phyloP scores from a whole-genome alignment of 2,329 filamentous ascomycete species.

The Arthrobotrys sphaeroides region DNA sequence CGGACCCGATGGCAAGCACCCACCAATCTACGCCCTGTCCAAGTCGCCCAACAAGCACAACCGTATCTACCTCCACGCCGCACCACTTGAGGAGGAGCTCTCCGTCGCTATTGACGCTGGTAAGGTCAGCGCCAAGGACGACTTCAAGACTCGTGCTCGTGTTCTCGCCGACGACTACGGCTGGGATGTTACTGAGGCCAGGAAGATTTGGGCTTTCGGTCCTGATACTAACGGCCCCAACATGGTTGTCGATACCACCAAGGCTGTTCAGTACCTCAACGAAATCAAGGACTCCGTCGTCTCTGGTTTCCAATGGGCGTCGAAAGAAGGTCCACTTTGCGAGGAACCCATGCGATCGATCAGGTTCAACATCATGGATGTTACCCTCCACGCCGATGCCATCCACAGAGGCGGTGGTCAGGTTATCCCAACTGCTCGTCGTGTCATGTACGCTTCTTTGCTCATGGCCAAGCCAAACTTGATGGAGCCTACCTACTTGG shows the following conservation, averaged over 20 bases:
- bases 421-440: constrained; percentile 96
- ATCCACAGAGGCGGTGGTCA: constrained; percentile 99
- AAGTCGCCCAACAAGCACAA: constrained; percentile 99
- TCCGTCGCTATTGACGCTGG: constrained; percentile 87
- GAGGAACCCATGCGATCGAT: constrained; percentile 98
- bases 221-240: constrained; percentile 94
- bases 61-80: constrained; percentile 95
- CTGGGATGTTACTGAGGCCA: constrained; percentile 99
- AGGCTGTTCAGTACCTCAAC: constrained; percentile 99
- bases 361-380: constrained; percentile 99
- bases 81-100: constrained; percentile 92
- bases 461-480: constrained; percentile 91
- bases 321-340: constrained; percentile 93
- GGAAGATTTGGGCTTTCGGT: constrained; percentile 99
- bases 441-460: constrained; percentile 92
- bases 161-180: constrained; percentile 94
- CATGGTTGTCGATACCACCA: constrained; percentile 99
- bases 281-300: constrained; percentile 99
- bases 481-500: constrained; percentile 96
- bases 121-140: constrained; percentile 93
- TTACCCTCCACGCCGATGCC: constrained; percentile 98
- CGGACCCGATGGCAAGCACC: neutral
- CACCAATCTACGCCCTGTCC: constrained; percentile 75
- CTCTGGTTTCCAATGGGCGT: constrained; percentile 99
- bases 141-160: constrained; percentile 98